Conservation (phyloP, 2,329 filamentous ascomycete species). For the Amphichorda felina region DNA sequence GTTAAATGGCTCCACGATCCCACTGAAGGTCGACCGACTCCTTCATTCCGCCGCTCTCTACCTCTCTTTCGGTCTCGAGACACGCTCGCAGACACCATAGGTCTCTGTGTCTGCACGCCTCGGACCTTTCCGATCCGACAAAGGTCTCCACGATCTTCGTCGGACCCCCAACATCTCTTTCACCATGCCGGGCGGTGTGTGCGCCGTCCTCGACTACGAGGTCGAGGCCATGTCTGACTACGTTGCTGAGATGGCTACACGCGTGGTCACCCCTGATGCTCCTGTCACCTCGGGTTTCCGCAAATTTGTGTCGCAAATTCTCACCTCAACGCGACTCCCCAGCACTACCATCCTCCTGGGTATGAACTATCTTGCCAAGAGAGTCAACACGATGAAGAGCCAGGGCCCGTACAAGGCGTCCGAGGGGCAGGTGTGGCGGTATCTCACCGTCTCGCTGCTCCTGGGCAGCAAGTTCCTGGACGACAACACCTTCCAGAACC, state of each 20-base stretch:
- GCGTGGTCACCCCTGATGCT: constrained; percentile 40
- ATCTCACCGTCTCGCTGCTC: constrained; percentile 74
- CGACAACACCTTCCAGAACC: constrained; percentile 96
- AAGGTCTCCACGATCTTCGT: constrained; percentile 28
- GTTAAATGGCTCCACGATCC: constrained; percentile 21
- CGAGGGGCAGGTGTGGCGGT: constrained; percentile 70
- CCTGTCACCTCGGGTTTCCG: constrained; percentile 61
- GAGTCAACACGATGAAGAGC: constrained; percentile 62
- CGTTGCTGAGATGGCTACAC: constrained; percentile 74
- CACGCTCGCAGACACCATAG: not conserved
- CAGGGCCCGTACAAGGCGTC: constrained; percentile 42
- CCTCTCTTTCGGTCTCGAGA: constrained; percentile 5
- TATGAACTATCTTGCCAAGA: constrained; percentile 77
- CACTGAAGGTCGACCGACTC: constrained; percentile 6
- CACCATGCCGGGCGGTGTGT: constrained; percentile 71
- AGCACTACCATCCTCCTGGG: constrained; percentile 85
- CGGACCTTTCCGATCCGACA: constrained; percentile 14
- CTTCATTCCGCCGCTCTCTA: constrained; percentile 2
- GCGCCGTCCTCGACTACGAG: constrained; percentile 90
- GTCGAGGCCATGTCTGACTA: constrained; percentile 95
- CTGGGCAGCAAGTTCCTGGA: constrained; percentile 93
- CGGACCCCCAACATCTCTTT: constrained; percentile 16
- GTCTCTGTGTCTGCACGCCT: not conserved
- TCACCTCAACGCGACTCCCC: constrained; percentile 80
- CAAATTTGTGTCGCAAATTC: constrained; percentile 84